phyloP scores from a whole-genome alignment of 2,329 filamentous ascomycete species.

The Nothophaeocryptopus gaeumannii region DNA sequence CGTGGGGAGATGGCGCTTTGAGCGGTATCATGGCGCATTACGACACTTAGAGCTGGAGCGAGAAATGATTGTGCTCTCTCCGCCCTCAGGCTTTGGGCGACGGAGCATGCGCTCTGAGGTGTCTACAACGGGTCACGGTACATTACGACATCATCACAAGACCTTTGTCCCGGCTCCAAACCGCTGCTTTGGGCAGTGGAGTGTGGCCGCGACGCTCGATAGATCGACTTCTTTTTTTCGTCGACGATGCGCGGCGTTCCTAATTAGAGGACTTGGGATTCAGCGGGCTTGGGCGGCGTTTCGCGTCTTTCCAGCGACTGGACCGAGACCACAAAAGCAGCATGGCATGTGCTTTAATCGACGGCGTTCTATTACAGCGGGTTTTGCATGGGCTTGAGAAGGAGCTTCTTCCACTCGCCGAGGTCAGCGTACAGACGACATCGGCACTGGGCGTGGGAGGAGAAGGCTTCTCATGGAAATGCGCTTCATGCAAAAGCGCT shows the following conservation, averaged over 20 bases:
- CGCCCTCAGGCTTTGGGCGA: constrained; percentile 26
- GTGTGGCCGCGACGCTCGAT: constrained; percentile 19
- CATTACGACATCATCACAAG: constrained; percentile 24
- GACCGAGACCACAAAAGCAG: constrained; percentile 15
- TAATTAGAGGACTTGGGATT: constrained; percentile 15
- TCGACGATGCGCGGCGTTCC: constrained; percentile 21
- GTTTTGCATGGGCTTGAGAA: constrained; percentile 17
- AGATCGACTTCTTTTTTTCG: constrained; percentile 20
- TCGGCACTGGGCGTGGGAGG: constrained; percentile 6
- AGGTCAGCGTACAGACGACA: constrained; percentile 12
- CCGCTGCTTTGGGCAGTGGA: constrained; percentile 21
- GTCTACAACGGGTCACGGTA: constrained; percentile 21
- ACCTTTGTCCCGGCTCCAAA: constrained; percentile 12
- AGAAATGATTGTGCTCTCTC: constrained; percentile 6
- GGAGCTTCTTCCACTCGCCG: constrained; percentile 9
- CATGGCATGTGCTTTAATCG: constrained; percentile 17
- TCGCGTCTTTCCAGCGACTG: not conserved
- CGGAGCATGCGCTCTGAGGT: constrained; percentile 17
- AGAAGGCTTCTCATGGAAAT: constrained; percentile 5
- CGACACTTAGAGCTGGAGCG: constrained; percentile 2
- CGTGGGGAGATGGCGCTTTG: constrained; percentile 25
- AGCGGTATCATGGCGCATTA: constrained; percentile 22
- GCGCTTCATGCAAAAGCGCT: constrained; percentile 8
- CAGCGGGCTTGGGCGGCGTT: not conserved
- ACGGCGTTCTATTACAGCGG: constrained; percentile 17